phyloP scores from a whole-genome alignment of 1,284 basidiomycete genomes.

The Boletus semigastroideus region DNA sequence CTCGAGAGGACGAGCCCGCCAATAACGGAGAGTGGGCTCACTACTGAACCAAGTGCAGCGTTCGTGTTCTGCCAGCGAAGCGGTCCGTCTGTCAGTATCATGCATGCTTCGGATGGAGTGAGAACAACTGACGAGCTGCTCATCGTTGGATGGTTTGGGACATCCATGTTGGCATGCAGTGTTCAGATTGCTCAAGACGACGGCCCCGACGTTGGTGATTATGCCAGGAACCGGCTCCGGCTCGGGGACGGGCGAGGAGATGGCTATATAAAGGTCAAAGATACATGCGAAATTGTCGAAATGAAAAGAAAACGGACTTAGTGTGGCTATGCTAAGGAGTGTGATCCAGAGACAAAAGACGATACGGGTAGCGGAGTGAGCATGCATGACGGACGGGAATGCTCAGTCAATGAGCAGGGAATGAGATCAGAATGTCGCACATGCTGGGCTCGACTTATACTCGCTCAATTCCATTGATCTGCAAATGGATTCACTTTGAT shows the following conservation, averaged over 20 bases:
- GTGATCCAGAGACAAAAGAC: constrained; percentile 4
- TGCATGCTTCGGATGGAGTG: background rate
- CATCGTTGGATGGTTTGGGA: constrained; percentile 14
- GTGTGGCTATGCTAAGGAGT: constrained; percentile 19
- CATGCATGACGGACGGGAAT: constrained; percentile 15
- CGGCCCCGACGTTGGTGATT: constrained; percentile 13
- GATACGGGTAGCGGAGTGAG: background rate
- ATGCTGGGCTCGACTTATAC: constrained; percentile 13
- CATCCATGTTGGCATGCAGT: constrained; percentile 29
- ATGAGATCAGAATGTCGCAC: background rate
- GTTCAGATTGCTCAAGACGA: constrained; percentile 25
- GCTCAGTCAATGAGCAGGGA: constrained; percentile 28
- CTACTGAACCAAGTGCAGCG: constrained; percentile 19
- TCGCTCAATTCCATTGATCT: background rate
- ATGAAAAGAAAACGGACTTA: constrained; percentile 13
- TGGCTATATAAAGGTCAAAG: constrained; percentile 9
- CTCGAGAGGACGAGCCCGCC: constrained; percentile 23
- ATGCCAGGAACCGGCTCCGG: constrained; percentile 23
- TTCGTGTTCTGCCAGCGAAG: constrained; percentile 21
- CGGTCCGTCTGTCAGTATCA: background rate
- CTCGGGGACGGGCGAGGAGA: constrained; percentile 22
- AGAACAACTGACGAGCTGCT: constrained; percentile 22
- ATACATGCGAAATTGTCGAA: background rate
- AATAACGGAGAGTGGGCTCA: constrained; percentile 17
- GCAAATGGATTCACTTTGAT: constrained; percentile 15